A percentile compares a stretch with the other conserved stretches of the same genome.
phyloP scores from a whole-genome alignment of 371 early-diverging fungal genomes.

The Mucor irregularis region DNA sequence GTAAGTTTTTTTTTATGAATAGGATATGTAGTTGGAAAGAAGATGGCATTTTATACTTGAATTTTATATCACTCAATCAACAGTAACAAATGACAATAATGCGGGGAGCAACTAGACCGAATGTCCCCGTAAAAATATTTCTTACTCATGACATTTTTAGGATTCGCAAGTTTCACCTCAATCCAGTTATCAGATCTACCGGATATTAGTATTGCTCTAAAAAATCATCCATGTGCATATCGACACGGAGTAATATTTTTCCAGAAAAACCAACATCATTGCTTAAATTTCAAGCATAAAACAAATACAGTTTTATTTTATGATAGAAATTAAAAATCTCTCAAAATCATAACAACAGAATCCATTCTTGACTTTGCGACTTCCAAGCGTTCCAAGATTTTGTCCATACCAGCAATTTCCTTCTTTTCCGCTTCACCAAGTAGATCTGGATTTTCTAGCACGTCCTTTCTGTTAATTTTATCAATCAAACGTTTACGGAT shows the following conservation, averaged over 20 bases:
- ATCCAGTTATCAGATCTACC: too few species aligned
- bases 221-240: too few species aligned
- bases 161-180: background rate
- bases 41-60: background rate
- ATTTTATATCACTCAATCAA: too few species aligned
- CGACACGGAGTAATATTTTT: too few species aligned
- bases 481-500: slow-evolving; percentile 65
- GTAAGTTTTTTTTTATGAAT: background rate
- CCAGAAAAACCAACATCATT: background rate
- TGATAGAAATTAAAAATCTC: slow-evolving; percentile 64
- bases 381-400: slow-evolving; percentile 56
- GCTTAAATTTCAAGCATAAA: too few species aligned
- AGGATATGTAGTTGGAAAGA: too few species aligned
- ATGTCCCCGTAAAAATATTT: background rate
- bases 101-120: background rate
- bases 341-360: slow-evolving; percentile 64
- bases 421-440: slow-evolving; percentile 61
- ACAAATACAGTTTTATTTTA: too few species aligned
- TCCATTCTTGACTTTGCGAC: slow-evolving; percentile 66
- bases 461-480: slow-evolving; percentile 79
- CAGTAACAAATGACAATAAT: background rate
- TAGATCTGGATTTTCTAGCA: slow-evolving; percentile 58
- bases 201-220: too few species aligned
- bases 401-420: slow-evolving; percentile 54
- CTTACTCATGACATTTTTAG: too few species aligned